Percentiles rank a stretch among this genome's conserved stretches.
Evolutionary conservation across 1,284 basidiomycete genomes (phyloP).

Genomic region (Heterobasidion annosum): DNA sequence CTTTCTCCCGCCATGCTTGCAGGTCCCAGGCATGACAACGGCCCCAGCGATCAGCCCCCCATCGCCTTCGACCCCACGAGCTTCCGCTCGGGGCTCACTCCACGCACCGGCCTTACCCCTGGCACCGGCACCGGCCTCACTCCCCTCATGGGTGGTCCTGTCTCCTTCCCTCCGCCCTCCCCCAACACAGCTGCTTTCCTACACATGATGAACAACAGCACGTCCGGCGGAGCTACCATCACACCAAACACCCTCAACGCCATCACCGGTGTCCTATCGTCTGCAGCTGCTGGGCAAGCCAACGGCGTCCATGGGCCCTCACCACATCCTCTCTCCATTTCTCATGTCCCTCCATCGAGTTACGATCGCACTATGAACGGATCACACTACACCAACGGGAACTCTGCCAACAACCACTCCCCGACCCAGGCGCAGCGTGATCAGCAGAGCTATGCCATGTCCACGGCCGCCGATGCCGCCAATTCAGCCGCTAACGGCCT

Average conservation of each 20-base stretch:
- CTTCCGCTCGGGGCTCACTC: slow-evolving; percentile 78
- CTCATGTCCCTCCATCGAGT: slow-evolving; percentile 10
- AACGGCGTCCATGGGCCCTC: slow-evolving; percentile 7
- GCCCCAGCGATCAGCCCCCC: slow-evolving; percentile 10
- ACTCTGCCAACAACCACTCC: slow-evolving; percentile 23
- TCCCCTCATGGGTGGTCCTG: slow-evolving; percentile 71
- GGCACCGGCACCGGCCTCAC: slow-evolving; percentile 69
- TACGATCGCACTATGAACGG: slow-evolving; percentile 16
- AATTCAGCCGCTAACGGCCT: slow-evolving; percentile 79
- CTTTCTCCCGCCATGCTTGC: slow-evolving; percentile 93
- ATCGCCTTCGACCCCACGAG: slow-evolving; percentile 63
- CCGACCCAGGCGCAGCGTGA: slow-evolving; percentile 14
- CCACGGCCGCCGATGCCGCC: slow-evolving; percentile 36
- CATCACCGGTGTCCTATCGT: slow-evolving; percentile 59
- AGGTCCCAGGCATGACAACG: slow-evolving; percentile 54
- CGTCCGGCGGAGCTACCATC: slow-evolving; percentile 57
- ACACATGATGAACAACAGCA: slow-evolving; percentile 76
- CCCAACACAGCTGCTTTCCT: slow-evolving; percentile 92
- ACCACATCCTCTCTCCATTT: slow-evolving; percentile 12
- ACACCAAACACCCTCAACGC: slow-evolving; percentile 87
- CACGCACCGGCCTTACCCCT: slow-evolving; percentile 60
- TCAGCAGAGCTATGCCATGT: slow-evolving; percentile 27
- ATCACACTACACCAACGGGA: slow-evolving; percentile 18
- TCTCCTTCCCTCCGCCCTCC: slow-evolving; percentile 75
- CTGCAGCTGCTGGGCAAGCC: slow-evolving; percentile 12